Evolutionary conservation across 2,329 filamentous ascomycete species (phyloP), one percentile per base, ranked within the genome.

Genomic region (Fonsecaea monophora): DNA sequence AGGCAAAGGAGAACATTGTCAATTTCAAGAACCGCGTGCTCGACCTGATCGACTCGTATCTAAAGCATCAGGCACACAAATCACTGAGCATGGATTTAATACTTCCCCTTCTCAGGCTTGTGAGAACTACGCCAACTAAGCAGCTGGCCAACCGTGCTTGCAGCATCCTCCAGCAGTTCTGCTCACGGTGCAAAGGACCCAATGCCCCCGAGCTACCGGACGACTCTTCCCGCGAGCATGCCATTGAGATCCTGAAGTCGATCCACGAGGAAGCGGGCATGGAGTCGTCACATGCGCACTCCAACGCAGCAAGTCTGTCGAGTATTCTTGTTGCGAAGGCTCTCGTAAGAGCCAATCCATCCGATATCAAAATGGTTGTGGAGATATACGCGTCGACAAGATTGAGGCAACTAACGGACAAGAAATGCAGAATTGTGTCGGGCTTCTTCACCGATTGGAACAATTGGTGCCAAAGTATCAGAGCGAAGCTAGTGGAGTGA

Each of bases 11-110:
- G 72, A 92, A 89, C 21, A 92, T 98, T 75, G 82, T 96, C 74
- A 94, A 94, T 79, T 97, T 99, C 85, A 99, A 99, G 82, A 92
- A 92, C 78, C 91, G 94, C 50, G 90, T 97, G 5, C 86, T 98
- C 4, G 95, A 98, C 75, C 85, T 98, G 0, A 84, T 98, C 10
- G 87, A 90, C 67, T 90, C 95, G 70, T 98, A 92, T 78, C 84
- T 95, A 70, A 93, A 91, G 77, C 90, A 90, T 72, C 90, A 95
- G 78, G 86, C 90, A 18, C 84, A 84, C 25, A 90, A 88, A 73
- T 79, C 85, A 1, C 81, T 94, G 0, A 86, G 89, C 0, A 86
- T 95, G 53, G 83, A 87, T 42, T 79, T 95, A 8, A 81, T 97
- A 5, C 77, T 94, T 7, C 93, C 94, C 0, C 83, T 97, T 0